Evolutionary conservation across 1,139 yeast genomes (phyloP), one percentile per base, ranked within the genome.

Genomic region (Yamadazyma friedrichii): DNA sequence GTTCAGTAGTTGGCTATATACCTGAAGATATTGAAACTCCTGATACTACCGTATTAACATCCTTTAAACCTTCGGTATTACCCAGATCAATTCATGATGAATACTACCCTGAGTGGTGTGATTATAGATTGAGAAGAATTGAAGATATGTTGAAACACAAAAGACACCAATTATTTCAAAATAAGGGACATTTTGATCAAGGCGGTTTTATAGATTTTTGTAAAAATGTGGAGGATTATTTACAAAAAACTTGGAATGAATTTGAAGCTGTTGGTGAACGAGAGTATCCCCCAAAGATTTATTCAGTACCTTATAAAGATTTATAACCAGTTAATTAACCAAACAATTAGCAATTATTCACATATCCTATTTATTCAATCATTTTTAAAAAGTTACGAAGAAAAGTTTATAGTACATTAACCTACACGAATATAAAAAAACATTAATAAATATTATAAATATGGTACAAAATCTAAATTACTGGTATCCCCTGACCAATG

Each of bases 21-120:
- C 76, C 80, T 29, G 61, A 61, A 39, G 62, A 68, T 45, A 62
- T 72, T 12, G 46, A 55, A 36, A 45, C 56, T 31, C 55, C 58
- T 30, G 80, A 75, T 41, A 66, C 67, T 10, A 63, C 74, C 5
- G 74, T 69, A 9, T 53, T 70, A 39, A 56, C 64, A 24, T 70
- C 78, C 3, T 69, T 67, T 38, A 67, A 63, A 46, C 76, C 78
- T 6, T 67, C 66, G 35, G 58, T 59, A 33, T 59, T 64, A 41
- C 63, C 62, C 27, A 65, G 70, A 17, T 60, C 71, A 6, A 52
- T 63, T 30, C 69, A 67, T 51, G 61, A 70, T 48, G 66, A 61
- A 30, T 71, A 68, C 49, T 74, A 74, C 50, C 74, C 73, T 12
- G 71, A 70, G 36, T 74, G 74, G 72, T 59, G 74, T 43, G 58